phyloP scores from a whole-genome alignment of 331 rosid genomes.

The Cucumis variabilis region DNA sequence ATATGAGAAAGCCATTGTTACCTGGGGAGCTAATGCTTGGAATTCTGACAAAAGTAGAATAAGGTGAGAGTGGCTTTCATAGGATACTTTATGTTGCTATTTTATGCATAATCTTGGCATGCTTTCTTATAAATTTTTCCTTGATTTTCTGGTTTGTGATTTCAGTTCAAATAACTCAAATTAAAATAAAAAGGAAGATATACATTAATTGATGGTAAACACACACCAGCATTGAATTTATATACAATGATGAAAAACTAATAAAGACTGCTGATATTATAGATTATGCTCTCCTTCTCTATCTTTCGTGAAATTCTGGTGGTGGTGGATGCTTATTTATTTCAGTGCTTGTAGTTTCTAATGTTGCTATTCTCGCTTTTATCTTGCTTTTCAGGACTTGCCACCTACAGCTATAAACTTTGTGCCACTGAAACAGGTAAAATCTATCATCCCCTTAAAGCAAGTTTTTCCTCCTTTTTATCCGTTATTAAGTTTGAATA shows the following conservation, averaged over 20 bases:
- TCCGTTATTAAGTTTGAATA: neutral
- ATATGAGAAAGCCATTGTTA: too few relatives aligned
- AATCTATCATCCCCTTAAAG: neutral
- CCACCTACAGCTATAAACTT: constrained; percentile 80
- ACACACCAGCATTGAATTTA: too few relatives aligned
- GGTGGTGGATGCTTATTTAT: constrained; percentile 11
- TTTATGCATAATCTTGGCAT: too few relatives aligned
- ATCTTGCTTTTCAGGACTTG: constrained; percentile 70
- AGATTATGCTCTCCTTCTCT: neutral
- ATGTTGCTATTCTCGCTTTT: constrained; percentile 25
- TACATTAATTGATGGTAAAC: too few relatives aligned
- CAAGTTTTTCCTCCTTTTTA: neutral
- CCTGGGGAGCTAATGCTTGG: too few relatives aligned
- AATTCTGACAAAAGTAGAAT: too few relatives aligned
- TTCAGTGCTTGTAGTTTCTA: neutral
- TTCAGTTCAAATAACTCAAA: too few relatives aligned
- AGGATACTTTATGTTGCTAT: too few relatives aligned
- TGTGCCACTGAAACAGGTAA: constrained; percentile 93
- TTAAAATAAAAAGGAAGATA: too few relatives aligned
- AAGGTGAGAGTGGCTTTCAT: too few relatives aligned
- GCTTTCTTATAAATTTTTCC: too few relatives aligned
- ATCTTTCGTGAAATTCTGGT: neutral
- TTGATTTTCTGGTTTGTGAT: too few relatives aligned
- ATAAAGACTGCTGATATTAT: neutral
- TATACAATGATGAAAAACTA: neutral